Conservation (phyloP, 345 rosid species). For the Ceriops tagal region DNA sequence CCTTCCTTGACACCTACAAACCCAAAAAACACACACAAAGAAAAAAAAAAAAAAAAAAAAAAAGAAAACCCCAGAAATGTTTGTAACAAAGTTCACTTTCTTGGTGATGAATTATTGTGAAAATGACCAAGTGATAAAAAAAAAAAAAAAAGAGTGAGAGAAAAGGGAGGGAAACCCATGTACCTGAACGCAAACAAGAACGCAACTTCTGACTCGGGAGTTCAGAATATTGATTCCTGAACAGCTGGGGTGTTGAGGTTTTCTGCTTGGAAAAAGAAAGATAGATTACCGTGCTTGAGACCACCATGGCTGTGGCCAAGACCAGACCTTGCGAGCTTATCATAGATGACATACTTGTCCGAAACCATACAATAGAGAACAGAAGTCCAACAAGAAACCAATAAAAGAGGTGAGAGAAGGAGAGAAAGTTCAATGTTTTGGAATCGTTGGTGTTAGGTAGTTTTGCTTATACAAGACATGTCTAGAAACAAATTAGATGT, state of each 20-base stretch:
- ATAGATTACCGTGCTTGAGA: slow-evolving; percentile 67
- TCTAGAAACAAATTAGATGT: too few relatives aligned
- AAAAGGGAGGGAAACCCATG: neutral
- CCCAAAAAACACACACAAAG: neutral
- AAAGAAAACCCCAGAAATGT: neutral
- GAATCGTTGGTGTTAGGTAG: too few relatives aligned
- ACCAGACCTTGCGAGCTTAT: slow-evolving; percentile 51
- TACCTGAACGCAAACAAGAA: slow-evolving; percentile 69
- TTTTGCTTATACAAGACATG: too few relatives aligned
- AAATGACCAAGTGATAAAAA: neutral
- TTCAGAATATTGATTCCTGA: slow-evolving; percentile 22
- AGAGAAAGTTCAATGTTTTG: neutral
- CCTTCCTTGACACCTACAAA: slow-evolving; percentile 27
- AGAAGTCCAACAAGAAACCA: neutral
- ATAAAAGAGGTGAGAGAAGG: neutral
- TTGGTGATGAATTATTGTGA: too few relatives aligned
- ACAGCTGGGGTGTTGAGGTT: neutral
- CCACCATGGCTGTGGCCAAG: slow-evolving; percentile 75
- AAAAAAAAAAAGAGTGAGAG: neutral
- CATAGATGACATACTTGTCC: slow-evolving; percentile 15
- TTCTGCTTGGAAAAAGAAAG: slow-evolving; percentile 58
- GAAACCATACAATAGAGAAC: neutral
- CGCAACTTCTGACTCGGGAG: slow-evolving; percentile 25
- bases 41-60: neutral
- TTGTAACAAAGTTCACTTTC: too few relatives aligned